Base-by-base conservation (phyloP, 306 rosid genomes). In the Gastrolobium bilobum region DNA sequence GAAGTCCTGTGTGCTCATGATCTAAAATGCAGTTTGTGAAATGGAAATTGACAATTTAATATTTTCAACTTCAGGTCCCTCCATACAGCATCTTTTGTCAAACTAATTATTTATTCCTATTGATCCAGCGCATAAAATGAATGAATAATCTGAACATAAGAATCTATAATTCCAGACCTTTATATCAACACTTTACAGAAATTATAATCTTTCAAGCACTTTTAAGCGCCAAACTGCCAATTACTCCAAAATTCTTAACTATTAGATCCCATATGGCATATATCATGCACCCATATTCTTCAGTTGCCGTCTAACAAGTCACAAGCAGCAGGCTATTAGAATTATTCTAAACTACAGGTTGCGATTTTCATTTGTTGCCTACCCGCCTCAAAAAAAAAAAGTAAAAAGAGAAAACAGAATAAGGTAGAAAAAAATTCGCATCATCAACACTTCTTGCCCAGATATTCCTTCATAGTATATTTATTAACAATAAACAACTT, bases 401-500 rank as follows among this genome's bases (percentile, higher is more conserved):
- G 26, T 20, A 20, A 20, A 20, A 20, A 20, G 26, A 4, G 0
- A 7, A 2, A 33, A n/a, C 26, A 7, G 1, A 67, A 13, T 13
- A 51, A 70, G 26, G 4, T 34, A 34, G 26, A 11, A 11, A 34
- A 35, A 50, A 65, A 39, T 62, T 37, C 33, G 53, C 60, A 31
- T 8, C 58, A 51, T 11, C 30, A n/a, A 61, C 4, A 52, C 56
- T 44, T 38, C 70, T 67, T 31, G 13, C 7, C 84, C 67, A 29
- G 33, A 59, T 29, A 26, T 46, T 68, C 40, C 59, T 68, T 75
- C 51, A 52, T 44, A 73, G 48, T 35, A 42, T 15, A 51, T 42
- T 31, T 37, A 40, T 37, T 69, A 76, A 61, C 11, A 30, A 37
- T 37, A 11, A 38, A 14, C 35, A 15, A 20, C 26, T 20, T 14